A percentile compares a stretch with the other conserved stretches of the same genome.
These are phyloP conservation scores for Cladosporium oxysporum DNA, from an alignment of 2,329 filamentous ascomycete genomes.

Conservation along the genomic window DNA sequence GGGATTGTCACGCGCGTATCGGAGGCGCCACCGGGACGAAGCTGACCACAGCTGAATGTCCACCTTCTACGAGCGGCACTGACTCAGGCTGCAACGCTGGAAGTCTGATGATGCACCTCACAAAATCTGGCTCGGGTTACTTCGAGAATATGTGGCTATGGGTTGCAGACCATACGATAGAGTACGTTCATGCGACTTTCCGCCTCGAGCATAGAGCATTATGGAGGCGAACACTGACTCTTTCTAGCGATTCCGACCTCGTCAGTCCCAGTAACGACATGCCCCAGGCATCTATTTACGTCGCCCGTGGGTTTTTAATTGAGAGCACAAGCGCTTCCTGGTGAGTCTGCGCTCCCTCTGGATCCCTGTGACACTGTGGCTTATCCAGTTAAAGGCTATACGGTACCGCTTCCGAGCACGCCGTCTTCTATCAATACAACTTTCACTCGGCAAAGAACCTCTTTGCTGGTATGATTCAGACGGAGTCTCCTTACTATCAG, in stretches of 20 bases:
- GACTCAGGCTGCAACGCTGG: conserved; percentile 34
- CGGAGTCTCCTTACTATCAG: conserved; percentile 84
- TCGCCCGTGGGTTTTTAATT: conserved; percentile 80
- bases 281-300: conserved; percentile 80
- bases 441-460: conserved; percentile 73
- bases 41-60: no score
- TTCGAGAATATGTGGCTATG: conserved; percentile 92
- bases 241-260: conserved; percentile 38
- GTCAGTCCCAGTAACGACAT: no score
- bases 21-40: no score
- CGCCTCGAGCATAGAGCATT: no score
- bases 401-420: conserved; percentile 67
- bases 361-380: no score
- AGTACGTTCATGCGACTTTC: conserved; percentile 39
- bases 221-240: no score
- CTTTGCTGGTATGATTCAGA: conserved; percentile 68
- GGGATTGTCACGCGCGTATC: not conserved
- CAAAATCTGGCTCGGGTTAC: conserved; percentile 61
- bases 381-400: conserved; percentile 47
- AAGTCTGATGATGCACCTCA: conserved; percentile 43
- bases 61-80: conserved; percentile 1
- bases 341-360: no score
- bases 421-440: conserved; percentile 75
- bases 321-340: conserved; percentile 62
- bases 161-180: conserved; percentile 89